Conservation (phyloP, 805 yeast species). For the Blastobotrys parvus region DNA sequence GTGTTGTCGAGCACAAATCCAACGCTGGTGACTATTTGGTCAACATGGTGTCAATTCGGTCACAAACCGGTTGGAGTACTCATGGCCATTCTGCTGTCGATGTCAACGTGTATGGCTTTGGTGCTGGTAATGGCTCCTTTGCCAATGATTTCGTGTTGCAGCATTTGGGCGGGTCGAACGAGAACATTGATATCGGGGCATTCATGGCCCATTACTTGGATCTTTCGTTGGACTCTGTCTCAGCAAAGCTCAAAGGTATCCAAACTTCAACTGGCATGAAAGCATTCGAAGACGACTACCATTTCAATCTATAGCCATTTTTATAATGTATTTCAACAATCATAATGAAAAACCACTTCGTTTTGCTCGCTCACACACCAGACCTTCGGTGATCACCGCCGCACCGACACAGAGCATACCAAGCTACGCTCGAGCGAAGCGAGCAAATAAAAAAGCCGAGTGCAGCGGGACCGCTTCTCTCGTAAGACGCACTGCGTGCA, state of each 20-base stretch:
- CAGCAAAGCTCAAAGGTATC: conserved; percentile 19
- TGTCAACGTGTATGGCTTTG: conserved; percentile 64
- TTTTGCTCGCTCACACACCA: too few relatives aligned
- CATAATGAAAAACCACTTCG: too few relatives aligned
- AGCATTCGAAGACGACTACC: not conserved
- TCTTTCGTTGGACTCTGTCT: conserved; percentile 23
- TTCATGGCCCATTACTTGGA: conserved; percentile 52
- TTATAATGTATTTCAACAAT: too few relatives aligned
- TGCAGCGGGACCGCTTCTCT: too few relatives aligned
- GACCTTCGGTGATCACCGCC: too few relatives aligned
- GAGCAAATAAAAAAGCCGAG: too few relatives aligned
- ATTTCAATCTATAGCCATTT: too few relatives aligned
- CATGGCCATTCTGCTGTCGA: conserved; percentile 96
- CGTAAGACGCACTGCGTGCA: too few relatives aligned
- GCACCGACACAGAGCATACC: too few relatives aligned
- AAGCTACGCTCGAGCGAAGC: too few relatives aligned
- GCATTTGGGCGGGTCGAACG: conserved; percentile 68
- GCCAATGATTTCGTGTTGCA: conserved; percentile 20
- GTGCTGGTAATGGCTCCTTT: conserved; percentile 47
- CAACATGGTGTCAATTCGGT: conserved; percentile 66
- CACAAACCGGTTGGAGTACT: conserved; percentile 93
- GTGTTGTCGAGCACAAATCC: conserved; percentile 30
- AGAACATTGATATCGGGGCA: conserved; percentile 76
- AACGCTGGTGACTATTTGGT: conserved; percentile 44
- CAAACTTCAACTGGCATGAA: not conserved